phyloP scores from a whole-genome alignment of 805 yeast genomes.

The Saccharomycopsis sp. region DNA sequence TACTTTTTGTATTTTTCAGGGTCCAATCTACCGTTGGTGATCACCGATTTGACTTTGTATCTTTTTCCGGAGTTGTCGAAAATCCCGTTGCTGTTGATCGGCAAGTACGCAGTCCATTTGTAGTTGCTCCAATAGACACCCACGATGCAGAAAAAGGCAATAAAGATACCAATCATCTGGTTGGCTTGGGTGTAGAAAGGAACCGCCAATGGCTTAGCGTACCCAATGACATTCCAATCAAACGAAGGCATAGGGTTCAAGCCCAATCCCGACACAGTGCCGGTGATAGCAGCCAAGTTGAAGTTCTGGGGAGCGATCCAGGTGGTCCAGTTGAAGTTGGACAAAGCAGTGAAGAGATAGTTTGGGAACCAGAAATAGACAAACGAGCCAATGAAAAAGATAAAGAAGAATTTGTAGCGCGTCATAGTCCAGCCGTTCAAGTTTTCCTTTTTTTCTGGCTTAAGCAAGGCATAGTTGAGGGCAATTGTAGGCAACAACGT shows the following conservation, averaged over 20 bases:
- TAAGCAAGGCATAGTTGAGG: slow-evolving; percentile 39
- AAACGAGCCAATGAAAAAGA: slow-evolving; percentile 30
- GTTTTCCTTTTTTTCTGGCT: slow-evolving; percentile 28
- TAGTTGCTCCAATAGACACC: slow-evolving; percentile 36
- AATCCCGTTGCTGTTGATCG: slow-evolving; percentile 42
- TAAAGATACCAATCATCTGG: slow-evolving; percentile 30
- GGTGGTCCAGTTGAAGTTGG: slow-evolving; percentile 47
- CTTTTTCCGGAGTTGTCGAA: slow-evolving; percentile 45
- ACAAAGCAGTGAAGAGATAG: slow-evolving; percentile 36
- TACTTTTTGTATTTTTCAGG: slow-evolving; percentile 40
- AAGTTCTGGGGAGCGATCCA: slow-evolving; percentile 51
- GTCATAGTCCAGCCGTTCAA: slow-evolving; percentile 31
- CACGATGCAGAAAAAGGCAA: slow-evolving; percentile 31
- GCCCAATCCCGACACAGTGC: slow-evolving; percentile 41
- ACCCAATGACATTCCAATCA: slow-evolving; percentile 42
- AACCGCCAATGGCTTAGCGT: slow-evolving; percentile 31
- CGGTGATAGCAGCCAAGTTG: slow-evolving; percentile 43
- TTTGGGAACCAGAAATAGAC: slow-evolving; percentile 41
- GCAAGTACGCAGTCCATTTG: slow-evolving; percentile 34
- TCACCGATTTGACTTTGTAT: slow-evolving; percentile 41
- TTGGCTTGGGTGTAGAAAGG: slow-evolving; percentile 38
- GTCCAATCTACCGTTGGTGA: slow-evolving; percentile 42
- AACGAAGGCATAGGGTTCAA: slow-evolving; percentile 47
- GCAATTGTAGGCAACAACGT: slow-evolving; percentile 40
- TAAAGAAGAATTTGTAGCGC: slow-evolving; percentile 31